Base-by-base conservation (phyloP, 2,329 filamentous ascomycete species). In the Fusarium nisikadoi region DNA sequence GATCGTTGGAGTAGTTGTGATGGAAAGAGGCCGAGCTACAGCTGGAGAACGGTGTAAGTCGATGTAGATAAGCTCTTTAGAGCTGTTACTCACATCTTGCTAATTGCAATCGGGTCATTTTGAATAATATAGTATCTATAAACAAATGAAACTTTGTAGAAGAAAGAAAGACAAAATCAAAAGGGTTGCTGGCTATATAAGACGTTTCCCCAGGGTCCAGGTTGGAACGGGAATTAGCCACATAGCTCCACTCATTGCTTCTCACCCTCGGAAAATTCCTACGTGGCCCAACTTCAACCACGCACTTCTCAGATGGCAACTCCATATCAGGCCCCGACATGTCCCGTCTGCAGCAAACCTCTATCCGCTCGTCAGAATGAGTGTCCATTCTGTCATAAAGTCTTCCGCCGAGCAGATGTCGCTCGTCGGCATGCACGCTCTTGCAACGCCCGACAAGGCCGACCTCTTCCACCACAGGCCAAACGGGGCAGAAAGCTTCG, bases 311-410 rank as follows among this genome's bases (percentile, higher is more conserved):
- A 31, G 4, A 68, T 68, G 65, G 2, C n/a, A 20, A 17, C 43
- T 29, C 27, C 27, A 31, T 27, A 49, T 17, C 62, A 38, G 12
- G 19, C n/a, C 9, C 7, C 43, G 8, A 20, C 36, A 14, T 73
- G 67, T 36, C 38, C n/a, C 5, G 39, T 36, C 8, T 71, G 70
- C 29, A 41, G 6, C 1, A 54, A 52, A 0, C 49, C 53, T 4
- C 14, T 63, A 7, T 25, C 38, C 2, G 11, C 17, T 1, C 3
- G 5, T 4, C 60, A 33, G 11, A 47, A 29, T 0, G 8, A 47
- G n/a, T 75, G 73, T 19, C 53, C 47, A 7, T 75, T 75, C 23
- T 75, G 73, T 14, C 25, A 49, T 0, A 70, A 74, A 14, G 16
- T 25, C 2, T 75, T 75, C 13, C 25, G 31, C 7, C 59, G 73